Conservation (phyloP, 108 stramenopile genomes). For the Skeletonema grethae region DNA sequence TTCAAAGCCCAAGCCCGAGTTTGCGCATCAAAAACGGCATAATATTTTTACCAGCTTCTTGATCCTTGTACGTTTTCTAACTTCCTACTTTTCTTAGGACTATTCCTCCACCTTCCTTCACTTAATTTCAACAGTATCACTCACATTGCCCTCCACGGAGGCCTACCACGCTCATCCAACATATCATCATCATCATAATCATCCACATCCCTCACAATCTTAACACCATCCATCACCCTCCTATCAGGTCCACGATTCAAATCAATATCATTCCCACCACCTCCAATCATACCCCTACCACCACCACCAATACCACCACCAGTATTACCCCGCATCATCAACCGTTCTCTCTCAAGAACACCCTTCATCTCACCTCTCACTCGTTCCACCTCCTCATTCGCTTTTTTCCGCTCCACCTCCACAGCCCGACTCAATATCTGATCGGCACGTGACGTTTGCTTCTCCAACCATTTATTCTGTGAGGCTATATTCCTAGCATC, state of each 20-base stretch:
- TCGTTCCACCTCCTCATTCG: constrained; percentile 27
- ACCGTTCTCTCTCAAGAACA: constrained; percentile 26
- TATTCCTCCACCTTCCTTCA: too few relatives aligned
- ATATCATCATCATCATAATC: constrained; percentile 8
- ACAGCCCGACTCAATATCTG: constrained; percentile 16
- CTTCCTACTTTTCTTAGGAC: too few relatives aligned
- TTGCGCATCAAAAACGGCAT: too few relatives aligned
- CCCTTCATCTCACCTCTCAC: constrained; percentile 29
- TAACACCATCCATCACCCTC: constrained; percentile 23
- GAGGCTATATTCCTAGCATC: constrained; percentile 18
- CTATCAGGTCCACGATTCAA: background rate
- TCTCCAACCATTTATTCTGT: constrained; percentile 37
- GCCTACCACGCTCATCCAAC: background rate
- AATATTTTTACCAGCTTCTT: too few relatives aligned
- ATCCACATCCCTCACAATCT: constrained; percentile 19
- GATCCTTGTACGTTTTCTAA: too few relatives aligned
- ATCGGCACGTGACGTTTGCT: constrained; percentile 18
- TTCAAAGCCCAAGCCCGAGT: too few relatives aligned
- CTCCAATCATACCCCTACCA: constrained; percentile 5
- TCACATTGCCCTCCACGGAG: constrained; percentile 3
- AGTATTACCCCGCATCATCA: constrained; percentile 32
- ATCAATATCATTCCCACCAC: constrained; percentile 20
- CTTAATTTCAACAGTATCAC: background rate
- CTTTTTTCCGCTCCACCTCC: constrained; percentile 26
- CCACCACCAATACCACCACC: background rate